A percentile compares a stretch with the other conserved stretches of the same genome.
These are phyloP conservation scores for Vitellaria paradoxa DNA, from an alignment of 179 eudicot species.

Conservation along the genomic window DNA sequence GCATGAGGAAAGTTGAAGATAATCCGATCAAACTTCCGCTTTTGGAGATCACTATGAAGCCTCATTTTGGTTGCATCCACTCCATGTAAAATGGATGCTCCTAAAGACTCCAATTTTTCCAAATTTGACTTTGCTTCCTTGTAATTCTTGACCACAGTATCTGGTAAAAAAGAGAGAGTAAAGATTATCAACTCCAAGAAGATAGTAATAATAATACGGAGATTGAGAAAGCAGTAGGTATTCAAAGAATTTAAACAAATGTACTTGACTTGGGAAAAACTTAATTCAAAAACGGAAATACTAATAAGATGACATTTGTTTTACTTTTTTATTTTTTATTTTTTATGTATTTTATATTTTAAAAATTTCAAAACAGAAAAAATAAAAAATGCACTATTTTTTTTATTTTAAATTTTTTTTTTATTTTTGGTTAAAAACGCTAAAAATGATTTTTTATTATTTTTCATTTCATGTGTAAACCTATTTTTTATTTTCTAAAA, in stretches of 20 bases:
- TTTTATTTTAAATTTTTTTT: too few relatives aligned
- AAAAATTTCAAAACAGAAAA: too few relatives aligned
- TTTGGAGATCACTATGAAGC: neutral
- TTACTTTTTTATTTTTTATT: too few relatives aligned
- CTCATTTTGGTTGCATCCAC: slow-evolving; percentile 17
- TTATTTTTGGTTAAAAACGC: too few relatives aligned
- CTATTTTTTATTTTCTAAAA: too few relatives aligned
- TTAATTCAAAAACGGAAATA: neutral
- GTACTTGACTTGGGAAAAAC: neutral
- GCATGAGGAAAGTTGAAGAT: slow-evolving; percentile 15
- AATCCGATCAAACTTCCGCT: slow-evolving; percentile 11
- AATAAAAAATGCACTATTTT: too few relatives aligned
- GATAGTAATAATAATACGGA: neutral
- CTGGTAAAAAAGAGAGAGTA: slow-evolving; percentile 20
- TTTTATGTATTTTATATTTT: too few relatives aligned
- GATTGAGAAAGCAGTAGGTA: neutral
- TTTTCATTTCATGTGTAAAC: too few relatives aligned
- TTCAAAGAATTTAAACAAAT: neutral
- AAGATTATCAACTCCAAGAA: neutral
- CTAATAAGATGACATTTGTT: too few relatives aligned
- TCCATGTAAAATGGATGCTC: slow-evolving; percentile 31
- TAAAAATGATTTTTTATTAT: too few relatives aligned
- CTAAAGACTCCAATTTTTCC: slow-evolving; percentile 25
- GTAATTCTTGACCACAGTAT: slow-evolving; percentile 42
- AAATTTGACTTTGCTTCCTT: slow-evolving; percentile 41